Base-by-base conservation (phyloP, 371 early-diverging fungal species). In the Mucor irregularis region DNA sequence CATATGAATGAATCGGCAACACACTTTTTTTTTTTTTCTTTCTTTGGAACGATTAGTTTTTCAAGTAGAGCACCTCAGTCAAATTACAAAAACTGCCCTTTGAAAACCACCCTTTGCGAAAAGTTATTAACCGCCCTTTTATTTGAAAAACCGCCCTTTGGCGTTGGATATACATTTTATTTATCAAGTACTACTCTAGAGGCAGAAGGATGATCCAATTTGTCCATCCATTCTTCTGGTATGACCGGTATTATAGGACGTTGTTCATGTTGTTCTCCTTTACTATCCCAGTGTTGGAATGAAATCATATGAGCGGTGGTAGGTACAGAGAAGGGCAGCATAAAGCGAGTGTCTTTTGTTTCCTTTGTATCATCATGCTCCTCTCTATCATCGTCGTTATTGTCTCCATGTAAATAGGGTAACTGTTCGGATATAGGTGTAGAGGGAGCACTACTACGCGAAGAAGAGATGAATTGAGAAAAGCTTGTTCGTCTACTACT, bases 291-390 rank as follows among this genome's bases (percentile, higher is more conserved):
- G n/a, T 39, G 28, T 13, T 39, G 39, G 13, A 33, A 48, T 9
- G 49, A 48, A 8, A 49, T 64, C 68, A 74, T 68, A 28, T 74
- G 71, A 14, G 70, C 64, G 17, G 65, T 67, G 2, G 73, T 78
- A 21, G 81, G 84, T 2, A 84, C 64, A 11, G 79, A 75, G 49
- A 84, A 81, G 9, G 84, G 78, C 19, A 87, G 53, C 66, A 83
- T 66, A 51, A 78, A 71, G 28, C 66, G 74, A 14, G 82, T 58
- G 58, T 81, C 78, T 31, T 69, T 73, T 28, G 70, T 71, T 56
- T 81, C 81, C 34, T 71, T 73, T 9, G 68, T 66, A 38, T 78
- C 78, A 8, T 72, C 70, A 8, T 64, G 64, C 2, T 69, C 71
- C 29, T 73, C 68, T 3, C 61, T 66, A 13, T 73, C 76, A n/a